phyloP scores from a whole-genome alignment of 108 stramenopile genomes.

The Skeletonema marinoi region DNA sequence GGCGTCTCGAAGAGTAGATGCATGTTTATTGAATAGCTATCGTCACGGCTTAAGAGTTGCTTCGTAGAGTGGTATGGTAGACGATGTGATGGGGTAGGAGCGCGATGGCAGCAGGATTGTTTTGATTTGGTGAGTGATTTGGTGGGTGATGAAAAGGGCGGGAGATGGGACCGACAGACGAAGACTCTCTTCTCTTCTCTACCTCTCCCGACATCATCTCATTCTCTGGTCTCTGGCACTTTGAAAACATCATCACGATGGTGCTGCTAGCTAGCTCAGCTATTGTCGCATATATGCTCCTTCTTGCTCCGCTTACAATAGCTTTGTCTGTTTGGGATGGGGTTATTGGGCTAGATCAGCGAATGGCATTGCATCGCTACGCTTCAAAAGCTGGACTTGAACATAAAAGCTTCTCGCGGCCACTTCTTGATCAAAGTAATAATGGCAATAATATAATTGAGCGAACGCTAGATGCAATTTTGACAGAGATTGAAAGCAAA shows the following conservation, averaged over 20 bases:
- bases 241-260: too few species aligned
- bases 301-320: background rate
- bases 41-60: background rate
- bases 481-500: conserved; percentile 39
- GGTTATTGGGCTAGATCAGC: conserved; percentile 17
- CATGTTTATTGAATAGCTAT: conserved; percentile 58
- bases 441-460: conserved; percentile 39
- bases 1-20: conserved; percentile 99
- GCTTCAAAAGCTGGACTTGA: conserved; percentile 34
- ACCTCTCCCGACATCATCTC: too few species aligned
- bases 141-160: background rate
- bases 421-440: conserved; percentile 7
- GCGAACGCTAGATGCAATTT: conserved; percentile 46
- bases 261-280: background rate
- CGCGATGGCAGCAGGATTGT: background rate
- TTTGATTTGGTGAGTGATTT: background rate
- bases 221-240: too few species aligned
- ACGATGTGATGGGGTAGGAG: background rate
- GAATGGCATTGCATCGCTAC: conserved; percentile 31
- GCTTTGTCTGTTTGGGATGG: conserved; percentile 45
- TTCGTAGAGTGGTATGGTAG: background rate
- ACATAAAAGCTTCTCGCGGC: conserved; percentile 45
- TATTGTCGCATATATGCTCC: background rate
- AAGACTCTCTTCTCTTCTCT: too few species aligned
- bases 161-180: background rate